Evolutionary conservation across 108 stramenopile species (phyloP), one percentile per base, ranked within the genome.

Genomic region (Pseudonitzschia pungens): DNA sequence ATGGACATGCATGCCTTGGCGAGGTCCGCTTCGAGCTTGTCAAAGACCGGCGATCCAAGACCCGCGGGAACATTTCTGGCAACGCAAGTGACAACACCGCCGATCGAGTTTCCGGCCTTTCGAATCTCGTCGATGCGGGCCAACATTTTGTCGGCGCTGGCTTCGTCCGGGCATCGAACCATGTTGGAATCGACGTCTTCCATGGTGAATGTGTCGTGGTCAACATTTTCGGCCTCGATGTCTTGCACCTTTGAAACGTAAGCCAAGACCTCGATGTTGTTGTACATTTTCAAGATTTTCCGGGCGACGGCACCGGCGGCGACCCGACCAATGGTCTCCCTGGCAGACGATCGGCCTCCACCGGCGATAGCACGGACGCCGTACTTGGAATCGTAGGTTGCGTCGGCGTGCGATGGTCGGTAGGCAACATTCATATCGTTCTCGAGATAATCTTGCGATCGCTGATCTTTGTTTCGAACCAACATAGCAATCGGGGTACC

Each of bases 1-100:
- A 99, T 94, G 28, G 96, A 97, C 97, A 99, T 91, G 83, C 97
- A 97, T 24, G 97, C 99, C 91, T 99, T 98, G 70, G 99, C 99
- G 53, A 99, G 83, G 64, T 97, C 96, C 21, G 99, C 99, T 74
- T 99, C 99, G 29, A 98, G 84, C 81, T 99, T 99, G 84, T 99
- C 99, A 80, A 99, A 99, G 24, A 97, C 97, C 3, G 99, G 99
- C 24, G 91, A 79, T 31, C 99, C 99, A 11, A 98, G 74, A 27
- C 99, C 98, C 9, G 96, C 89, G 7, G 98, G 98, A 24, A 99
- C 97, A 79, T 96, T 96, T 31, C 93, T 75, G 27, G 88, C 95
- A 5, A 97, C 94, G 73, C 94, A 95, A 0, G 93, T 96, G 21
- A 98, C 97, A 15, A 97, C 96, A n/a, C 99, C 99, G 9, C 99